Percentiles rank a stretch among this genome's conserved stretches.
Conservation (phyloP, 352 stramenopile species). For the Phytophthora hybrid region DNA sequence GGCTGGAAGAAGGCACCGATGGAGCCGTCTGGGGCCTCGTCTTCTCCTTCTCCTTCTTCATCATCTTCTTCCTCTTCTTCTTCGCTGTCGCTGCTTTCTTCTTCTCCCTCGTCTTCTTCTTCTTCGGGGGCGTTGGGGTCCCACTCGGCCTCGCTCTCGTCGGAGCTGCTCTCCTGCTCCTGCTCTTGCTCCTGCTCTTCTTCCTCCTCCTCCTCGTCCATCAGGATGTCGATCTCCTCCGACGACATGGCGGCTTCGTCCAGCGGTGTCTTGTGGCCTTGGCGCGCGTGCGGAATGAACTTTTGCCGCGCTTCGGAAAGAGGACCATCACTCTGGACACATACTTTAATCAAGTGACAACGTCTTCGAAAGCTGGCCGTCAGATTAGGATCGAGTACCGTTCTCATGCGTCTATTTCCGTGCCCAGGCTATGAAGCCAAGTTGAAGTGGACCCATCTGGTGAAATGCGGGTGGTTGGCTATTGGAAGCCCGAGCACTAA, state of each 20-base stretch:
- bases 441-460: constrained; percentile 20
- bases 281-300: constrained; percentile 18
- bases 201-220: constrained; percentile 5
- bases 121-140: constrained; percentile 31
- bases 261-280: neutral
- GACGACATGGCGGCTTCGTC: constrained; percentile 25
- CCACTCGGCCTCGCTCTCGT: constrained; percentile 55
- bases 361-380: neutral
- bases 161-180: neutral
- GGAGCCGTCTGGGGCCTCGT: constrained; percentile 14
- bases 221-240: constrained; percentile 27
- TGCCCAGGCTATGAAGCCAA: neutral
- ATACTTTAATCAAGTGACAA: constrained; percentile 25
- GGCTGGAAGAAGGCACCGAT: constrained; percentile 22
- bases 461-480: constrained; percentile 21
- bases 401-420: neutral
- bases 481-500: neutral
- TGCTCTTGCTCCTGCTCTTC: neutral
- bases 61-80: constrained; percentile 8
- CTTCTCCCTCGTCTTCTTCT: constrained; percentile 26
- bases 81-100: constrained; percentile 33
- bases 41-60: constrained; percentile 15
- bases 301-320: constrained; percentile 31
- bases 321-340: constrained; percentile 40
- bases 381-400: constrained; percentile 13